These are phyloP conservation scores for Rhynchosporium agropyri DNA, from an alignment of 2,329 filamentous ascomycete genomes.

Conservation along the genomic window DNA sequence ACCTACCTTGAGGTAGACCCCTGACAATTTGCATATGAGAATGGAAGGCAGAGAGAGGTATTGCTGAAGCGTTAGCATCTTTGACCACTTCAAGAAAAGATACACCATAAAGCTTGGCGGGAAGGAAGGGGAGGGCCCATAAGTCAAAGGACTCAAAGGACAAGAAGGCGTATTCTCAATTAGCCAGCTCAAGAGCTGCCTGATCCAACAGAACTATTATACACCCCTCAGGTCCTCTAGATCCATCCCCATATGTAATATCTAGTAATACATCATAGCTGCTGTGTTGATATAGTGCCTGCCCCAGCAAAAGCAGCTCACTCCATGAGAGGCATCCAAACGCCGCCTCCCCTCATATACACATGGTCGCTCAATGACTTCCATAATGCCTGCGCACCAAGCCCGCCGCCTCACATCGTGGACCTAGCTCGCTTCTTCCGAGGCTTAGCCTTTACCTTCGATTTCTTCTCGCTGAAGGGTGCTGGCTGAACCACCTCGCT, in stretches of 20 bases:
- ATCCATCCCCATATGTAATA: constrained; percentile 5
- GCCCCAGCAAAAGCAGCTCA: constrained; percentile 13
- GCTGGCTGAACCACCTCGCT: constrained; percentile 27
- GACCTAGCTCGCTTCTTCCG: constrained; percentile 19
- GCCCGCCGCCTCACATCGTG: constrained; percentile 18
- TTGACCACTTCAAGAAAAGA: not conserved
- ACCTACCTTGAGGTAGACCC: no score
- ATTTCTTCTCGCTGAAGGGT: constrained; percentile 12
- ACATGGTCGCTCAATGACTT: constrained; percentile 21
- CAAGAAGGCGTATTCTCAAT: constrained; percentile 1
- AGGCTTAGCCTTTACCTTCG: constrained; percentile 15
- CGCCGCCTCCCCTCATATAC: constrained; percentile 5
- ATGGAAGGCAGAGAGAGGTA: not conserved
- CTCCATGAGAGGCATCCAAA: constrained; percentile 2
- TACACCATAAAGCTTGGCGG: not conserved
- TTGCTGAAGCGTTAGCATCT: not conserved
- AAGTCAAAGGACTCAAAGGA: not conserved
- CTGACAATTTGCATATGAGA: no score
- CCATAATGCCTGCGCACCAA: constrained; percentile 2
- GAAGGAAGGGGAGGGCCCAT: not conserved
- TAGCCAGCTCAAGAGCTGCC: not conserved
- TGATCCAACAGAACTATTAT: constrained; percentile 1
- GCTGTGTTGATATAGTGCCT: constrained; percentile 24
- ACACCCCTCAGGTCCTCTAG: constrained; percentile 1
- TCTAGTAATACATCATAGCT: constrained; percentile 6